Evolutionary conservation across 306 rosid species (phyloP).

Genomic region (Benincasa hispida): DNA sequence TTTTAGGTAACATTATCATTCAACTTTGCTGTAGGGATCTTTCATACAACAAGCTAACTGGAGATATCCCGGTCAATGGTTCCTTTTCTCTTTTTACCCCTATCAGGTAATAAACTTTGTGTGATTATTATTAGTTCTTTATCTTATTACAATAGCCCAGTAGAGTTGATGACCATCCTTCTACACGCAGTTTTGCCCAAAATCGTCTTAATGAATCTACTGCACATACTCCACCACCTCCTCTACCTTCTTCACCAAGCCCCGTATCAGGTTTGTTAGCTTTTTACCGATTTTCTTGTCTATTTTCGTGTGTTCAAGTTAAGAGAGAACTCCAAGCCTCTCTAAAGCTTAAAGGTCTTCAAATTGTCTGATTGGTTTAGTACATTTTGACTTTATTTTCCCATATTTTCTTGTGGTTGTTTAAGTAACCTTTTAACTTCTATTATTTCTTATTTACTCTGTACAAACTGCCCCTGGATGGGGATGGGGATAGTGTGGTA

Average conservation of each 20-base stretch:
- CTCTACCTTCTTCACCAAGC: constrained; percentile 20
- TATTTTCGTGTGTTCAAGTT: not conserved
- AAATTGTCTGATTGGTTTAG: not conserved
- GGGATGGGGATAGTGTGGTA: not conserved
- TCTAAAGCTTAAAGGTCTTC: not conserved
- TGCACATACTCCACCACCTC: constrained; percentile 24
- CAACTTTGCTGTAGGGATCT: constrained; percentile 59
- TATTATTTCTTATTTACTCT: not conserved
- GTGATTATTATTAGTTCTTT: not conserved
- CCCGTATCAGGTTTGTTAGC: constrained; percentile 6
- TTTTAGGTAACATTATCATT: constrained; percentile 12
- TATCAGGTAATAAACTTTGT: constrained; percentile 44
- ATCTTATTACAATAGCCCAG: not conserved
- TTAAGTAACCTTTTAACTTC: not conserved
- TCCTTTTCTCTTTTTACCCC: constrained; percentile 83
- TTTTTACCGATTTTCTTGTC: not conserved
- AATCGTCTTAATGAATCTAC: constrained; percentile 16
- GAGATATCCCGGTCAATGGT: constrained; percentile 58
- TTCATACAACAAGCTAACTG: constrained; percentile 52
- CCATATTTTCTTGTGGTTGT: not conserved
- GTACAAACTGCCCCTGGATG: not conserved
- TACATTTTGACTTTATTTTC: not conserved
- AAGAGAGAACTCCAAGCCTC: not conserved
- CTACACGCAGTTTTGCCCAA: constrained; percentile 45
- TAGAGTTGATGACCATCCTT: not conserved